Base-by-base conservation (phyloP, 169 alveolate species). In the Eimeria sp. region DNA sequence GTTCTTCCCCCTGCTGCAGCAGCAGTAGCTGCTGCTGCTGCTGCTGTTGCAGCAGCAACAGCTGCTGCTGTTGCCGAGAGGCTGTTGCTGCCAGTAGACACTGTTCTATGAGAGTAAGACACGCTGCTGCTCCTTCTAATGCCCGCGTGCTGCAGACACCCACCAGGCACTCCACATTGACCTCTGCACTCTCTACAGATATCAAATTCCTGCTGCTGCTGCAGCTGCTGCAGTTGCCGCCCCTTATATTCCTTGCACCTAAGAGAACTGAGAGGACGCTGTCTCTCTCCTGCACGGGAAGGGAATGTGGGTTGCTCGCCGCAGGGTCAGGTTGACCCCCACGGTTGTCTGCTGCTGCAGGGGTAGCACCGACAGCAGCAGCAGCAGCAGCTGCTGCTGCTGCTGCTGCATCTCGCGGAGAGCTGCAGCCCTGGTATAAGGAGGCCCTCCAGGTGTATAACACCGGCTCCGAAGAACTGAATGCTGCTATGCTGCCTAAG, bases 361-460 rank as follows among this genome's bases (percentile, higher is more conserved):
- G 30, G 0, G 91, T 75, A 27, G 91, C 91, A 54, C 75, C 91
- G 30, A 76, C 73, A n/a, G 54, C 91, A 54, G 91, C 91, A 54
- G 91, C 73, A n/a, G 54, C 75, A 27, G 63, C 91, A 16, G 91
- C 51, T 1, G 91, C 91, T 27, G 91, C 91, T 83, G 91, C 91
- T 83, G 91, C 73, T 49, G 54, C 75, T 54, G 63, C 91, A 40
- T 67, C 91, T 22, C 91, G 73, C 5, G 91, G 76, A 14, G 91
- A 83, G 51, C 91, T 83, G 61, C 51, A 54, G 73, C 91, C 73
- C 51, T 57, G 91, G 34, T 83, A 83, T 30, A 83, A 67, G 30
- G 91, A 83, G 51, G 91, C 91, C 27, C 91, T 40, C 91, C 91
- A 83, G 43, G 91, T 83, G 73, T 83, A 83, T 2, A 83, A 54